Base-by-base conservation (phyloP, 2,329 filamentous ascomycete genomes). In the Apiospora sp. region DNA sequence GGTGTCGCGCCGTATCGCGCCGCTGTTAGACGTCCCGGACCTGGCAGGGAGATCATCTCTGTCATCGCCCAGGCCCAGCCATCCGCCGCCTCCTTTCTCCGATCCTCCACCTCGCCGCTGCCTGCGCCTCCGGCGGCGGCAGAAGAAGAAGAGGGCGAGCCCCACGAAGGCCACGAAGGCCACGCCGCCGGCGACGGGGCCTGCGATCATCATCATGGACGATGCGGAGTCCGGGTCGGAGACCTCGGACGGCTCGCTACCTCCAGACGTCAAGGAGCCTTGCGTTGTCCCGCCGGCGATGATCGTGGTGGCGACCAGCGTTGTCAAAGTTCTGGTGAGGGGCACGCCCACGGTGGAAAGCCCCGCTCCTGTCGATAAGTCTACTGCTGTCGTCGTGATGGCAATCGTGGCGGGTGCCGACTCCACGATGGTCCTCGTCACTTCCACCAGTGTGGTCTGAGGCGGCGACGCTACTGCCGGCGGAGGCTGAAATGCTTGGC, bases 141-240 rank as follows among this genome's bases (percentile, higher is more conserved):
- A 49, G 44, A 49, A 69, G 67, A 69, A 69, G 44, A 46, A 49
- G 27, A 69, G 6, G 16, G 44, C 44, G 12, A 69, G 16, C 2
- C 8, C 44, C 3, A 49, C 67, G 10, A 69, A 27, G 0, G 22
- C 44, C 27, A 69, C 4, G 4, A 69, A 49, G 3, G 44, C 67
- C 19, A 69, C 67, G 44, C 14, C 67, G 16, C 67, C 67, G 22
- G 37, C 67, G 3, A 49, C 44, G 24, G 67, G 30, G 2, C 44
- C 27, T 4, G 67, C 43, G 7, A 49, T 69, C 34, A n/a, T 10
- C 58, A 41, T 6, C 30, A 30, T 13, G 5, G 58, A 41, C 30
- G 58, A 2, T 19, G 8, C 22, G 37, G 37, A 41, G 1, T 41
- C 37, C 7, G 37, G 37, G 34, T 37, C 58, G 1, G 30, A 2